Base-by-base conservation (phyloP, 352 stramenopile species). In the Phytophthora crassamura region DNA sequence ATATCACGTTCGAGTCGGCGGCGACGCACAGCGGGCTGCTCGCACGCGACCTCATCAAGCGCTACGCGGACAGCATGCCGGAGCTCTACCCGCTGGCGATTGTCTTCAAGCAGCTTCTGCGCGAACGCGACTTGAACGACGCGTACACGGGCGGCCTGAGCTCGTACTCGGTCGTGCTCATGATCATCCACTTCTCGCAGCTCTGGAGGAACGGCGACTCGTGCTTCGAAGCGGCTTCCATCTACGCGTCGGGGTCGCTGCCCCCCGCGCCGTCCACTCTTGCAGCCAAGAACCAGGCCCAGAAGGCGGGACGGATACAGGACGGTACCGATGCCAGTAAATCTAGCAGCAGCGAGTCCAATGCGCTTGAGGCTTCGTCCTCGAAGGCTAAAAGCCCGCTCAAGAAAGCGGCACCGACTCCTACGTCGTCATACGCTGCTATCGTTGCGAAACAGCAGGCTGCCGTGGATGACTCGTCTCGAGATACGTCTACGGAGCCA, bases 81-180 rank as follows among this genome's bases (percentile, higher is more conserved):
- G 89, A 96, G 63, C 77, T 98, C 6, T 95, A 96, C 38, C 92
- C 92, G 1, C 60, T 98, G 10, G 87, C 88, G 0, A 86, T 98
- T 53, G 81, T 97, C 3, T 89, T 98, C 51, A 98, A 98, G 76
- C 88, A 97, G 50, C 67, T 98, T 15, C 74, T 98, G 39, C 86
- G 89, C 9, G 89, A 94, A 61, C 87, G 91, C 14, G 88, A 93
- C 36, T 72, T 98, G 10, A 97, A 98, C 61, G 90, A 98, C 63
- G 88, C 89, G 8, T 98, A 97, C 67, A 97, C 88, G 0, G 92
- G 92, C 36, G 92, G 92, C 2, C 73, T 98, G 4, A 97, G 88
- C 55, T 97, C 88, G 49, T 98, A 98, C 69, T 96, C 90, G 22
- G 74, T 97, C n/a, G 88, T 97, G 53, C 76, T 98, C 7, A 98